These are phyloP conservation scores for Chlamydomonas eustigma DNA, from an alignment of 139 green algal species.

Conservation along the genomic window DNA sequence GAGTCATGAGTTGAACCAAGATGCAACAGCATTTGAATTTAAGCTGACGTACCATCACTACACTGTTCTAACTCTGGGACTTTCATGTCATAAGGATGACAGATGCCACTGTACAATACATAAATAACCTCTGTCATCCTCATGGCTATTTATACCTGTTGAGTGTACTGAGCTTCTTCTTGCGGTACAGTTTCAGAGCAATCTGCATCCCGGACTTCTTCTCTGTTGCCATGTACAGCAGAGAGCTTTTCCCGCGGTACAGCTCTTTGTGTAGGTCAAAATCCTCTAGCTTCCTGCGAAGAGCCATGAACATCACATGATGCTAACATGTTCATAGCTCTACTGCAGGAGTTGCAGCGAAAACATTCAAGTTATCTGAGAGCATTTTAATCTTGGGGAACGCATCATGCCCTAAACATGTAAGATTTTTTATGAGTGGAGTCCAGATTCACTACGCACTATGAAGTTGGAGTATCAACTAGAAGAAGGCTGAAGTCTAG, in stretches of 20 bases:
- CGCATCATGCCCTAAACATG: not conserved
- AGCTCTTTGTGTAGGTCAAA: conserved; percentile 68
- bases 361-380: not conserved
- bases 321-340: not conserved
- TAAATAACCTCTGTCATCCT: no score
- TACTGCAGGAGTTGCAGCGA: not conserved
- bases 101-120: no score
- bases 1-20: no score
- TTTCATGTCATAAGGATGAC: no score
- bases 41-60: no score
- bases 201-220: conserved; percentile 36
- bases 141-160: no score
- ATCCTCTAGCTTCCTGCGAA: conserved; percentile 29
- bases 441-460: no score
- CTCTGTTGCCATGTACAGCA: conserved; percentile 62
- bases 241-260: conserved; percentile 66
- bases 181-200: conserved; percentile 52
- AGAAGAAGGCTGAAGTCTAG: no score
- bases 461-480: no score
- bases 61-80: no score
- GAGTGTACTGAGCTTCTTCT: conserved; percentile 42
- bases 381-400: no score
- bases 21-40: no score
- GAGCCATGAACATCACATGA: not conserved
- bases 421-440: not conserved